phyloP scores from a whole-genome alignment of 176 grass and related monocot species.

The Luzula sylvatica region DNA sequence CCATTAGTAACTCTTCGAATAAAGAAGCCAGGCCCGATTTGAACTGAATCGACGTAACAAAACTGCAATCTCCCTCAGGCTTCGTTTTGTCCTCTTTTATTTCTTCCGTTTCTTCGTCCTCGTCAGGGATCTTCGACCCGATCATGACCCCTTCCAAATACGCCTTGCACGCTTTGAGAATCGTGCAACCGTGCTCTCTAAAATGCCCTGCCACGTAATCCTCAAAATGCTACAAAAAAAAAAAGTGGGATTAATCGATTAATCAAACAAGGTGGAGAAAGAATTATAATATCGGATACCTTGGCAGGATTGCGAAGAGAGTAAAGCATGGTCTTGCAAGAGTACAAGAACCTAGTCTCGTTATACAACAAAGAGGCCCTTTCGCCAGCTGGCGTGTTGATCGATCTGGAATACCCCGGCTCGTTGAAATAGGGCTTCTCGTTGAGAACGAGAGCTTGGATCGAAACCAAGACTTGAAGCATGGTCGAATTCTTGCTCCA shows the following conservation, averaged over 20 bases:
- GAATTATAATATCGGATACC: conserved; percentile 29
- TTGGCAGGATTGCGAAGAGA: conserved; percentile 57
- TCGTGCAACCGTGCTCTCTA: conserved; percentile 32
- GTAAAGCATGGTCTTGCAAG: conserved; percentile 88
- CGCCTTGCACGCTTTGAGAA: conserved; percentile 58
- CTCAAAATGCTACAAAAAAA: conserved; percentile 73
- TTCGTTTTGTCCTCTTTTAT: background rate
- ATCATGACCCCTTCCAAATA: conserved; percentile 60
- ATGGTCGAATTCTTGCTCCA: conserved; percentile 77
- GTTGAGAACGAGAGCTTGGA: conserved; percentile 91
- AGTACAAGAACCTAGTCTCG: conserved; percentile 44
- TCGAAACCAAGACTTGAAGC: conserved; percentile 79
- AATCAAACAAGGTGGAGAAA: conserved; percentile 8
- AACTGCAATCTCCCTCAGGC: conserved; percentile 5
- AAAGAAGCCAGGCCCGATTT: conserved; percentile 32
- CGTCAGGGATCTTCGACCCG: conserved; percentile 43
- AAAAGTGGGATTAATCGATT: background rate
- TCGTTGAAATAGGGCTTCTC: conserved; percentile 93
- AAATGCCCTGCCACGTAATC: conserved; percentile 69
- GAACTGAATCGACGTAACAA: conserved; percentile 11
- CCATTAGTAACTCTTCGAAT: conserved; percentile 83
- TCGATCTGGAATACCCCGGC: conserved; percentile 41
- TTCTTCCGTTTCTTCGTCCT: conserved; percentile 21
- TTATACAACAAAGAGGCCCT: conserved; percentile 39
- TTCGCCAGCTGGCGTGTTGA: conserved; percentile 34